Base-by-base conservation (phyloP, 1,284 basidiomycete species). In the Boletus smithii region DNA sequence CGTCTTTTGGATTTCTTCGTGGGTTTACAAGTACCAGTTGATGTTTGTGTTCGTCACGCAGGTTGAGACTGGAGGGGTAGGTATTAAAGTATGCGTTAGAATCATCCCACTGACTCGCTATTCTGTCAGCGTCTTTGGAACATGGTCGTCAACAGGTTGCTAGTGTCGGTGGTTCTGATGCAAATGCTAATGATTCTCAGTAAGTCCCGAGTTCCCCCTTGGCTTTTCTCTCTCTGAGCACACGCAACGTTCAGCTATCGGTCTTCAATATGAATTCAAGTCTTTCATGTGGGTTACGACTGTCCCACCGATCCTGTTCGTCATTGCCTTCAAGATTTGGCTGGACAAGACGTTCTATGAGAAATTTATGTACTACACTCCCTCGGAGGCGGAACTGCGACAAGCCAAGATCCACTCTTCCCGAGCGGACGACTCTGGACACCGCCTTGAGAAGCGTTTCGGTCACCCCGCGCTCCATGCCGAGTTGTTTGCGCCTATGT, bases 1-100 rank as follows among this genome's bases (percentile, higher is more conserved):
- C 32, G 89, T 95, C 6, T 91, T 97, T 68, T 94, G 90, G 88
- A 74, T 87, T 55, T 79, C 78, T 54, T 85, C 81, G 0, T 81
- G 80, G 75, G 85, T 90, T 46, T 90, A 92, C 78, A 95, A 90
- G 73, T 95, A 91, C 59, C 91, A 95, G 71, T 74, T 95, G 39
- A 92, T 97, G 81, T 97, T 94, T 65, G 91, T 95, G 45, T 93
- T 81, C 64, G 73, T 91, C 42, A 85, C 92, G 3, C 84, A 83
- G 56, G 88, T 92, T 16, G 94, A 97, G 69, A 91, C 85, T 49
- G 94, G 94, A 49, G 94, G 94, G 23, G 87, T 90, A 66, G 56
- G 86, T 77, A 23, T 29, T 33, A n/a, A 34, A 38, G 20, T 16
- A 47, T 52, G 22, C n/a, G 17, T 44, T 5, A 5, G n/a, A 41